Base-by-base conservation (phyloP, 1,139 yeast species). In the Zygotorulaspora mrakii region DNA sequence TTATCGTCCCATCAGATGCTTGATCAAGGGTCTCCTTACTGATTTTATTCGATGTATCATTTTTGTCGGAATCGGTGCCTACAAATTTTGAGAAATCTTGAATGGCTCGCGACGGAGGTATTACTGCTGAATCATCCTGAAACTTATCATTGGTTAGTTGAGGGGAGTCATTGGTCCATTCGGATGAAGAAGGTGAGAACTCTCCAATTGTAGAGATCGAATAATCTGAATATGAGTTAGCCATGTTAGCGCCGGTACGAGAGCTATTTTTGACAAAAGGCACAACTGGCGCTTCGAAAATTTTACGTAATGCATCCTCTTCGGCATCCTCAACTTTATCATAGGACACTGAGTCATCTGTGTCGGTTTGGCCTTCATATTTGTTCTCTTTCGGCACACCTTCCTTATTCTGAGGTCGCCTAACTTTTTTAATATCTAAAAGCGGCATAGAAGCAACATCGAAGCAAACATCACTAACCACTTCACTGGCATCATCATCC, bases 111-210 rank as follows among this genome's bases (percentile, higher is more conserved):
- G 59, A 52, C 2, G 57, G 50, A 23, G 64, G 65, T 8, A 61
- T 50, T 5, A 38, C 41, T 7, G 40, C 40, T 3, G 32, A 28
- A 9, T 37, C 46, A 1, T 34, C 32, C 20, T 44, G 43, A 18
- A 46, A 45, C 8, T 46, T 49, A n/a, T 42, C 41, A 21, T 33
- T 43, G 20, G 41, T 37, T n/a, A 48, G 36, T 34, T 49, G 53
- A 9, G 64, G 64, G 3, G 63, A 59, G 20, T 60, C 65, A 35
- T 52, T 57, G 1, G 63, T 57, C 51, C 65, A 58, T 37, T 67
- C 71, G 1, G 70, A 64, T 2, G 70, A 65, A 9, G 69, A 65
- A 11, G 73, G 72, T 1, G 71, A 67, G 48, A 62, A 69, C 16
- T 69, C 70, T 1, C 73, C 73, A 30, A 69, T 67, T 2, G 70